Evolutionary conservation across 305 asterid species (phyloP).

Genomic region (Fraxinus floribunda): DNA sequence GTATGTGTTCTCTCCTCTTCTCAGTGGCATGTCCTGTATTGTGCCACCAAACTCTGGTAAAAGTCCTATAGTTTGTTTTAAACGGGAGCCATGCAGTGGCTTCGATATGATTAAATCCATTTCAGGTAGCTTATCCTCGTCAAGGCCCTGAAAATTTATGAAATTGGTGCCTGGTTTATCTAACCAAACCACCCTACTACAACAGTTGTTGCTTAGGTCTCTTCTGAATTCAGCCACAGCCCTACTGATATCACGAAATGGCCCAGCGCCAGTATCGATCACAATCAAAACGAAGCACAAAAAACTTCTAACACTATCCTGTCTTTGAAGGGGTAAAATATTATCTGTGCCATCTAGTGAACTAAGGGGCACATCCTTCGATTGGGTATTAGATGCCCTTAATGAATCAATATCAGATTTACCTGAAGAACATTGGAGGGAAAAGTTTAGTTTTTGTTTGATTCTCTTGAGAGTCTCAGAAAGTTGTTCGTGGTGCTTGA

Average conservation of each 20-base stretch:
- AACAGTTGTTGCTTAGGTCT: constrained; percentile 30
- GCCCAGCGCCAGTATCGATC: constrained; percentile 33
- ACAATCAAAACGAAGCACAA: constrained; percentile 33
- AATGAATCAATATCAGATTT: constrained; percentile 32
- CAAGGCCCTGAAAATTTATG: constrained; percentile 29
- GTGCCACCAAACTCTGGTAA: constrained; percentile 37
- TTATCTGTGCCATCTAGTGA: constrained; percentile 40
- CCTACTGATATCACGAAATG: constrained; percentile 28
- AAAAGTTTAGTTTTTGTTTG: constrained; percentile 29
- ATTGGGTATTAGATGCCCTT: constrained; percentile 28
- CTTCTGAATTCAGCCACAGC: constrained; percentile 51
- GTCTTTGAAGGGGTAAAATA: constrained; percentile 14
- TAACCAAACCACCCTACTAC: constrained; percentile 48
- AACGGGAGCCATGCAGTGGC: constrained; percentile 57
- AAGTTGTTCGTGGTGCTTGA: constrained; percentile 40
- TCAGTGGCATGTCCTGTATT: constrained; percentile 7
- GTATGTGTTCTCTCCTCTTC: constrained; percentile 9
- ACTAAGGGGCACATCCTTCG: constrained; percentile 41
- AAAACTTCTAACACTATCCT: not conserved
- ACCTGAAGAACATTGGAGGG: constrained; percentile 25
- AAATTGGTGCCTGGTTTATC: constrained; percentile 20
- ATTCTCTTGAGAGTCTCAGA: constrained; percentile 30
- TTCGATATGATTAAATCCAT: constrained; percentile 41
- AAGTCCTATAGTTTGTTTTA: constrained; percentile 35
- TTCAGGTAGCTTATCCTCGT: constrained; percentile 34